Conservation (phyloP, 805 yeast genomes). For the Yamadazyma nakazawae region DNA sequence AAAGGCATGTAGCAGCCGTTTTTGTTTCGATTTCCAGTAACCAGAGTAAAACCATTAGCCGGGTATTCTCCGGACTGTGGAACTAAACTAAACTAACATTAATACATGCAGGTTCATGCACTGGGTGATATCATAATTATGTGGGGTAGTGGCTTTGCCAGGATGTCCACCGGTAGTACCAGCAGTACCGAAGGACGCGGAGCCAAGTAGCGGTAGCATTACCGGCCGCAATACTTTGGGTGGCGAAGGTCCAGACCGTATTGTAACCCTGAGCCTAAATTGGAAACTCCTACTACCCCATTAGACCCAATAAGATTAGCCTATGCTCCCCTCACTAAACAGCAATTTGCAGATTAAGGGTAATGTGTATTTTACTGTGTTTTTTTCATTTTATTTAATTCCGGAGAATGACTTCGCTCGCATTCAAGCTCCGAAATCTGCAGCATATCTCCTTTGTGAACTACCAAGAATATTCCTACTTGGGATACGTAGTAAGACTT, state of each 20-base stretch:
- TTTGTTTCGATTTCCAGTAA: too few relatives aligned
- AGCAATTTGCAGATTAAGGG: neutral
- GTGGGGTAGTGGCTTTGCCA: too few relatives aligned
- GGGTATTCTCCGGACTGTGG: neutral
- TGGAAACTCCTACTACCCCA: neutral
- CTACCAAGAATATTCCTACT: neutral
- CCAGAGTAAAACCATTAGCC: neutral
- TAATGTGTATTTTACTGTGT: neutral
- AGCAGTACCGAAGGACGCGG: too few relatives aligned
- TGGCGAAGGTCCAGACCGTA: too few relatives aligned
- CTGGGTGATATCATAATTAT: too few relatives aligned
- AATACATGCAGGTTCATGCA: too few relatives aligned
- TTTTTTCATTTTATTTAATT: too few relatives aligned
- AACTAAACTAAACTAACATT: neutral
- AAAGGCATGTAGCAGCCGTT: too few relatives aligned
- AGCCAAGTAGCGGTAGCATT: too few relatives aligned
- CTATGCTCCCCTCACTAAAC: neutral
- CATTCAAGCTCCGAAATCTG: neutral
- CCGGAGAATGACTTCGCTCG: neutral
- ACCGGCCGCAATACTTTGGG: too few relatives aligned
- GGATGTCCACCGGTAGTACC: too few relatives aligned
- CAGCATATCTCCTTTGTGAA: constrained; percentile 2
- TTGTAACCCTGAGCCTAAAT: too few relatives aligned
- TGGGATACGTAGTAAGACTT: neutral
- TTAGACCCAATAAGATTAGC: neutral